These are phyloP conservation scores for Fusarium agapanthi DNA, from an alignment of 2,329 filamentous ascomycete species.

Conservation along the genomic window DNA sequence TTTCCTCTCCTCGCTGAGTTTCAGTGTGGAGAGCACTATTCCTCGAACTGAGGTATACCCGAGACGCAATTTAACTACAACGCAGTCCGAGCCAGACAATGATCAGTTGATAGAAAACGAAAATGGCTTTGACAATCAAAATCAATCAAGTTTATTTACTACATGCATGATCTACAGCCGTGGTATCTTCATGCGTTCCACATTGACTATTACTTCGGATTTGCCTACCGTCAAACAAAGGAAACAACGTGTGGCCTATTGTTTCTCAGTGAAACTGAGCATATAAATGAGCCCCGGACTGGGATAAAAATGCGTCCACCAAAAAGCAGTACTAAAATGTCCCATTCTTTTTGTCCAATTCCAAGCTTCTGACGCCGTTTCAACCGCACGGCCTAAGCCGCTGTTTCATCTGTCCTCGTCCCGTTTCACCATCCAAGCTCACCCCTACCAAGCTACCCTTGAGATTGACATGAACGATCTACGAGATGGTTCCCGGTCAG, in stretches of 20 bases:
- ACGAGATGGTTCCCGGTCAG: background rate
- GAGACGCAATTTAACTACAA: constrained; percentile 12
- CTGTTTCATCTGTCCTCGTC: constrained; percentile 19
- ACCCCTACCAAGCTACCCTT: background rate
- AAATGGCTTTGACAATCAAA: background rate
- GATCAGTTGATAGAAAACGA: background rate
- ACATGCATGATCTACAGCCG: background rate
- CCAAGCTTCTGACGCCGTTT: background rate
- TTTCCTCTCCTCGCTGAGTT: background rate
- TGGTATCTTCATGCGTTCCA: background rate
- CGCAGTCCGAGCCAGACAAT: background rate
- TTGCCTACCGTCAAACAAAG: constrained; percentile 3
- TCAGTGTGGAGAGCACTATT: background rate
- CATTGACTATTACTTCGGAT: constrained; percentile 4
- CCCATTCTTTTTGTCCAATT: background rate
- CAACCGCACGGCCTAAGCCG: constrained; percentile 9
- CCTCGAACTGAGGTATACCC: background rate
- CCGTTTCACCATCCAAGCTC: constrained; percentile 28
- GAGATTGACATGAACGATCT: constrained; percentile 4
- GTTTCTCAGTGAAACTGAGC: constrained; percentile 11
- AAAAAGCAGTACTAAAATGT: background rate
- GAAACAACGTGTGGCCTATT: background rate
- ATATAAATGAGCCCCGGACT: background rate
- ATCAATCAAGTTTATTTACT: background rate
- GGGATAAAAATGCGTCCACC: background rate